These are phyloP conservation scores for Populus alba DNA, from an alignment of 345 rosid species.

Conservation along the genomic window DNA sequence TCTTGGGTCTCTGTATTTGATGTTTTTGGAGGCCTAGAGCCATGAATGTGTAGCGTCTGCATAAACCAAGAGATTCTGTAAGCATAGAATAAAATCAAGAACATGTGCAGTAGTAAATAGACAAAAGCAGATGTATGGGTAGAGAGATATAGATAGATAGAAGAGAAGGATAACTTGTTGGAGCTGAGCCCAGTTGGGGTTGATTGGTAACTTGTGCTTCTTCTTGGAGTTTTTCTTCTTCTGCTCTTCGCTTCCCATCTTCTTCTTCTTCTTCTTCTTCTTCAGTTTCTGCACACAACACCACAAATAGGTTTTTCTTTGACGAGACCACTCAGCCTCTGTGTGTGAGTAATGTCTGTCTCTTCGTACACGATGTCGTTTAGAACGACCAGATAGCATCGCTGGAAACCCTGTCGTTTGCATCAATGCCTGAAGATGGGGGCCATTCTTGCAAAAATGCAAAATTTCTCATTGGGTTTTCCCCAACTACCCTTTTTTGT, in stretches of 20 bases:
- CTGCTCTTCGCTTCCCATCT: constrained; percentile 27
- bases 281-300: not conserved
- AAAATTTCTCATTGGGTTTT: too few relatives aligned
- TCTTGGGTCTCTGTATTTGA: constrained; percentile 31
- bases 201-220: constrained; percentile 29
- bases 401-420: too few relatives aligned
- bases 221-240: constrained; percentile 43
- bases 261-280: constrained; percentile 16
- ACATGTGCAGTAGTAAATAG: not conserved
- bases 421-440: too few relatives aligned
- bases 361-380: too few relatives aligned
- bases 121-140: not conserved
- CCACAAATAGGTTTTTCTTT: not conserved
- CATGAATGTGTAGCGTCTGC: constrained; percentile 57
- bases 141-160: constrained; percentile 1
- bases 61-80: not conserved
- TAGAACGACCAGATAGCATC: not conserved
- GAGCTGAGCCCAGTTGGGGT: constrained; percentile 88
- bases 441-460: too few relatives aligned
- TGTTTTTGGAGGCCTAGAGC: constrained; percentile 27
- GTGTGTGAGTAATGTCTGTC: too few relatives aligned
- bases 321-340: not conserved
- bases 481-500: too few relatives aligned
- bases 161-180: constrained; percentile 47
- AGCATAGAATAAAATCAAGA: not conserved